Base-by-base conservation (phyloP, 768 basidiomycete species). In the Lactarius indigo region DNA sequence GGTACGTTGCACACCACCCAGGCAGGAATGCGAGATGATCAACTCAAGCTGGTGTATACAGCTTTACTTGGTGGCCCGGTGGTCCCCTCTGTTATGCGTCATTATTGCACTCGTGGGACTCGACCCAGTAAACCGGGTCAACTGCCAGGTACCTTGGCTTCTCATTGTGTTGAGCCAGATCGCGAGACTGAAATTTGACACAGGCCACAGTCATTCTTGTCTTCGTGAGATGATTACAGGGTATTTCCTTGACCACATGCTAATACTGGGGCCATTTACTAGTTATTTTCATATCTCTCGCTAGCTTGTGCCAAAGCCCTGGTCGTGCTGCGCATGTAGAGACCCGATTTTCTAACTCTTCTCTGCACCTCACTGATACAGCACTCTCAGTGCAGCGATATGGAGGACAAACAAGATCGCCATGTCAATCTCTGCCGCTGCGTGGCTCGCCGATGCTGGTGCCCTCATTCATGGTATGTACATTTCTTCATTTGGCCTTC, bases 271-370 rank as follows among this genome's bases (percentile, higher is more conserved):
- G 28, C 47, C 17, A 13, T 17, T 6, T 41, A n/a, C n/a, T n/a
- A 68, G 67, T 2, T 30, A 56, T 57, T 65, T 52, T 39, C 26
- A 5, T 30, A 13, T 18, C 18, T 61, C 18, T 26, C 64, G 3
- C 42, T 65, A 35, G 30, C 41, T 4, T 68, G n/a, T n/a, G 59
- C 67, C 20, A 61, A 64, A 10, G 57, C 42, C 5, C 64, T 68
- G n/a, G 58, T 61, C 33, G 54, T 68, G 30, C 44, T 65, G 31
- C 67, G 67, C 42, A 57, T 68, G 67, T 68, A 13, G 59, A n/a
- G 60, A 12, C 41, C 18, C 42, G 2, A 1, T 42, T 33, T 13
- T 37, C 9, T 17, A 5, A 17, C n/a, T 28, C 4, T 5, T 31
- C 10, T 31, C 39, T 15, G 13, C 3, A 3, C n/a, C 3, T 5